Evolutionary conservation across 768 basidiomycete genomes (phyloP).

Genomic region (Trametes gibbosa): DNA sequence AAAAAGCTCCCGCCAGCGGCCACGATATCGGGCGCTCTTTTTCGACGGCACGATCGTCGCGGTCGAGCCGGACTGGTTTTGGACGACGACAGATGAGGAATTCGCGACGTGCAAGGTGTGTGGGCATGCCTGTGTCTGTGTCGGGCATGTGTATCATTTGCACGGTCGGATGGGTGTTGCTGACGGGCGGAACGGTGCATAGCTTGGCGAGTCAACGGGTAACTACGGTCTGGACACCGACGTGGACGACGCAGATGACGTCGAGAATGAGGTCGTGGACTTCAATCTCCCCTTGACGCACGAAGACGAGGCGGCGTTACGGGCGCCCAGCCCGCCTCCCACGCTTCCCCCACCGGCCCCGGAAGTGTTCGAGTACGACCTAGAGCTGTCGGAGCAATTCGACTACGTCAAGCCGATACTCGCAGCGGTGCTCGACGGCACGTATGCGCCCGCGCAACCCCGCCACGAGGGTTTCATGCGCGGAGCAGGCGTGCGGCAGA

Average conservation of each 20-base stretch:
- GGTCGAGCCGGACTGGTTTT: constrained; percentile 54
- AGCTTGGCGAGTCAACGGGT: constrained; percentile 60
- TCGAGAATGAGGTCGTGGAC: neutral
- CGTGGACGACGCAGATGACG: constrained; percentile 25
- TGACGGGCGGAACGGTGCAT: neutral
- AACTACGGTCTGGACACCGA: constrained; percentile 36
- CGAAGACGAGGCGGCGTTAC: constrained; percentile 31
- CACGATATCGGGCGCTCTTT: constrained; percentile 57
- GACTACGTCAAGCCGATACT: constrained; percentile 65
- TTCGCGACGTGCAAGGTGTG: constrained; percentile 62
- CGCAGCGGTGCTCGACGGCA: constrained; percentile 52
- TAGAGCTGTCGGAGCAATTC: constrained; percentile 58
- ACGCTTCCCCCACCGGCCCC: constrained; percentile 38
- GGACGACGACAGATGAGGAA: constrained; percentile 52
- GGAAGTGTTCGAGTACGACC: constrained; percentile 40
- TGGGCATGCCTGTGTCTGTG: neutral
- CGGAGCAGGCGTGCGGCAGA: constrained; percentile 49
- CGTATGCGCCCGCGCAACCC: constrained; percentile 49
- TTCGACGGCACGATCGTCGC: constrained; percentile 47
- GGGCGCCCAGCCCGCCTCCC: constrained; percentile 38
- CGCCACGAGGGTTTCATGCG: constrained; percentile 56
- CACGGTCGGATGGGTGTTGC: neutral
- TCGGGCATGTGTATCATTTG: neutral
- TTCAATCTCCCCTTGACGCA: constrained; percentile 8
- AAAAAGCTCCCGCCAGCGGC: constrained; percentile 32